phyloP scores from a whole-genome alignment of 2,329 filamentous ascomycete genomes.

The Venturia aucupariae region DNA sequence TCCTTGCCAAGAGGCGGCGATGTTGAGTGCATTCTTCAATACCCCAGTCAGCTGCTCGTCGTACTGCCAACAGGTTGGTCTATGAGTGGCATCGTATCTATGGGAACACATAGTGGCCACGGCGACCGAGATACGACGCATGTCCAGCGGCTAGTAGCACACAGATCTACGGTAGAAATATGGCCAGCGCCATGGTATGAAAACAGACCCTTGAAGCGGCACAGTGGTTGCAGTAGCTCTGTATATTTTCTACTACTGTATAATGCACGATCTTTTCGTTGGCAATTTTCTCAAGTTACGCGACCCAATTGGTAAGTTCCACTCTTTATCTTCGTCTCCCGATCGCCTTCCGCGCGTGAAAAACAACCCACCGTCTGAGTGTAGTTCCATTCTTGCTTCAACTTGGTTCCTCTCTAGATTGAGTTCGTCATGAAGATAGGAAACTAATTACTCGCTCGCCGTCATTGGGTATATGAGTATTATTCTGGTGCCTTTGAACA shows the following conservation, averaged over 20 bases:
- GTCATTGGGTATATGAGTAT: constrained; percentile 58
- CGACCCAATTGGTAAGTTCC: constrained; percentile 87
- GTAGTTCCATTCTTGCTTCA: constrained; percentile 61
- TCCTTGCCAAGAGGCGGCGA: background rate
- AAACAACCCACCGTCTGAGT: constrained; percentile 76
- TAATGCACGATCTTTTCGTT: no score
- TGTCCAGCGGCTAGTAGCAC: no score
- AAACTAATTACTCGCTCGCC: constrained; percentile 72
- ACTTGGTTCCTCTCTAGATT: constrained; percentile 58
- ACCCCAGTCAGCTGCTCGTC: background rate
- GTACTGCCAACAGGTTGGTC: background rate
- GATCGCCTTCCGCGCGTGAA: constrained; percentile 3
- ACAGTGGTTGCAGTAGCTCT: no score
- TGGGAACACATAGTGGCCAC: no score
- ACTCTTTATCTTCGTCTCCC: constrained; percentile 7
- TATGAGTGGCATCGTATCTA: no score
- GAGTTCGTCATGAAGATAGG: constrained; percentile 98
- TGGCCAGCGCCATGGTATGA: no score
- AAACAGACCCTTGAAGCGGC: no score
- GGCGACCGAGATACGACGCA: no score
- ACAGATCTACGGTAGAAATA: no score
- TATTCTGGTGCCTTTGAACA: constrained; percentile 84
- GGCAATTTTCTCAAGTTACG: no score
- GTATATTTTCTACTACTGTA: constrained; percentile 33
- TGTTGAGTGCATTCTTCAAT: background rate